Conservation (phyloP, 2,329 filamentous ascomycete species). For the Coleophoma cylindrospora region DNA sequence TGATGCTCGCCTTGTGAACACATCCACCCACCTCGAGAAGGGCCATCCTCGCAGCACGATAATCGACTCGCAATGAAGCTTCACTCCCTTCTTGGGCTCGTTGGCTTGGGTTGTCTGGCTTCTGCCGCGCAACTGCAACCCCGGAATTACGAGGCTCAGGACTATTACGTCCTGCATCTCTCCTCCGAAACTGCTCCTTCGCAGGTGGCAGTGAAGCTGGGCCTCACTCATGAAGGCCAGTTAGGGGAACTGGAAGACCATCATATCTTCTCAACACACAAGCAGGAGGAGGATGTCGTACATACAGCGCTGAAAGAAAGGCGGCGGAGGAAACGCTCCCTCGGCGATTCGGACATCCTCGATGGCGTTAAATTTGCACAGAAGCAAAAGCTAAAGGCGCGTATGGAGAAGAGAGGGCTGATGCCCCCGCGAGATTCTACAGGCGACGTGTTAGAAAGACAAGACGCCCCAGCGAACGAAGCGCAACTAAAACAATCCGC, state of each 20-base stretch:
- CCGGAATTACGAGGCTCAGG: slow-evolving; percentile 73
- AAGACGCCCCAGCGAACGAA: slow-evolving; percentile 13
- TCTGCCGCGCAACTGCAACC: slow-evolving; percentile 42
- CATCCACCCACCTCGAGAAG: too few species aligned
- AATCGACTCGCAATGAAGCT: slow-evolving; percentile 22
- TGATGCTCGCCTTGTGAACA: neutral
- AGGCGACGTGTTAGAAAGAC: slow-evolving; percentile 10
- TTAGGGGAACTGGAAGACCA: slow-evolving; percentile 76
- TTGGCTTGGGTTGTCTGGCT: slow-evolving; percentile 43
- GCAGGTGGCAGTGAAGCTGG: slow-evolving; percentile 67
- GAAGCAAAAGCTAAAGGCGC: slow-evolving; percentile 65
- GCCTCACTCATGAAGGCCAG: slow-evolving; percentile 74
- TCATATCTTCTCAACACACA: slow-evolving; percentile 76
- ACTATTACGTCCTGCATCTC: slow-evolving; percentile 92
- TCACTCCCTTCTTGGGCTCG: slow-evolving; percentile 45
- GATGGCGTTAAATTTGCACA: slow-evolving; percentile 73
- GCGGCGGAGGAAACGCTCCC: slow-evolving; percentile 53
- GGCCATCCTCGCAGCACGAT: too few species aligned
- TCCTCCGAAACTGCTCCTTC: slow-evolving; percentile 59
- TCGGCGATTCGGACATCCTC: slow-evolving; percentile 51
- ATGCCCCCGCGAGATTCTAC: slow-evolving; percentile 20
- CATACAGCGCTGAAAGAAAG: slow-evolving; percentile 46
- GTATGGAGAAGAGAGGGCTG: slow-evolving; percentile 48
- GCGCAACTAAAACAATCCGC: slow-evolving; percentile 53
- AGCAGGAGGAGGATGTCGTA: slow-evolving; percentile 54